A percentile compares a stretch with the other conserved stretches of the same genome.
Evolutionary conservation across 2,329 filamentous ascomycete genomes (phyloP).

Genomic region (Botrytis fabae): DNA sequence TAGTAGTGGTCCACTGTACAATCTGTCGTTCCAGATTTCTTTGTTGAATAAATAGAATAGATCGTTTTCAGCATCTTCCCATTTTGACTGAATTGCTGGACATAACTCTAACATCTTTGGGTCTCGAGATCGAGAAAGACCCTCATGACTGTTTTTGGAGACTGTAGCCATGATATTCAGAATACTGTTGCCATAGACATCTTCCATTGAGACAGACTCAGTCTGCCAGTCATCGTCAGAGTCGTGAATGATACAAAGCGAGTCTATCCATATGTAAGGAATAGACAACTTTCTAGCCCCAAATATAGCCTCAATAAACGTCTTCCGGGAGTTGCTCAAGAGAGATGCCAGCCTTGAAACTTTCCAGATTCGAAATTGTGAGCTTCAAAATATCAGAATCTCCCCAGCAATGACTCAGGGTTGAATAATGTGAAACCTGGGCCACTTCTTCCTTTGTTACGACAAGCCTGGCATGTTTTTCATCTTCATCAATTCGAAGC

Average conservation of each 20-base stretch:
- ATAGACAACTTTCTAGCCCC: not conserved
- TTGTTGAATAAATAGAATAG: not conserved
- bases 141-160: slow-evolving; percentile 7
- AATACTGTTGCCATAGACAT: slow-evolving; percentile 10
- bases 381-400: slow-evolving; percentile 1
- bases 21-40: rapidly evolving
- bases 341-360: not conserved
- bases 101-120: not conserved
- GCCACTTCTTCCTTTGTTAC: not conserved
- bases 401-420: slow-evolving; percentile 8
- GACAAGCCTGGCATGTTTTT: not conserved
- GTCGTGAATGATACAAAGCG: slow-evolving; percentile 19
- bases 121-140: slow-evolving; percentile 1
- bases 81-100: not conserved
- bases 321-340: not conserved
- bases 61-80: not conserved
- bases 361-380: not conserved
- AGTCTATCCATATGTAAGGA: slow-evolving; percentile 10
- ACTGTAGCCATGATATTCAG: not conserved
- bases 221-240: slow-evolving; percentile 13
- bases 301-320: slow-evolving; percentile 4
- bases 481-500: not conserved
- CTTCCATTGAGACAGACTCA: slow-evolving; percentile 7
- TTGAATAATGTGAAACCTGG: not conserved
- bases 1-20: not conserved